Percentiles rank a stretch among this genome's conserved stretches.
phyloP scores from a whole-genome alignment of 1,284 basidiomycete species.

The Volvariella volvacea region DNA sequence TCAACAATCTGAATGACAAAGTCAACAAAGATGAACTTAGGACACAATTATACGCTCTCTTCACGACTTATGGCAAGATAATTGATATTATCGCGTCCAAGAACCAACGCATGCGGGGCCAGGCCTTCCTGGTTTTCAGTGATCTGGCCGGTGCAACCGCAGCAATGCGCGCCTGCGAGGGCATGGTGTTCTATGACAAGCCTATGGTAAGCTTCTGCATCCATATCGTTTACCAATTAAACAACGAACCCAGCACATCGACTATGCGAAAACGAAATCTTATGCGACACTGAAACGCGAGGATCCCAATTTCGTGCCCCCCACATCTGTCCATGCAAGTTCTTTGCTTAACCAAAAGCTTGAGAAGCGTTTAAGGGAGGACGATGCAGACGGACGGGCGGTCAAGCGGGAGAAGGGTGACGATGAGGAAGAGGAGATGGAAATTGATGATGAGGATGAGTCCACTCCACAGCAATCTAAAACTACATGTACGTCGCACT shows the following conservation, averaged over 20 bases:
- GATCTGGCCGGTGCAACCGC: slow-evolving; percentile 86
- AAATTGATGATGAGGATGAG: slow-evolving; percentile 79
- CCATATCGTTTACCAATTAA: slow-evolving; percentile 7
- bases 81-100: slow-evolving; percentile 96
- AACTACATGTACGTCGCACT: slow-evolving; percentile 36
- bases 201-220: slow-evolving; percentile 58
- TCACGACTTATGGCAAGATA: slow-evolving; percentile 89
- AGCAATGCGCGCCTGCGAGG: slow-evolving; percentile 85
- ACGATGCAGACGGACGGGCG: slow-evolving; percentile 46
- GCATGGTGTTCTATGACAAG: slow-evolving; percentile 91
- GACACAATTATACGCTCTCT: slow-evolving; percentile 81
- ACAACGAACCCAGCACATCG: slow-evolving; percentile 56
- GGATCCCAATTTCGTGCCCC: slow-evolving; percentile 70
- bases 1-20: slow-evolving; percentile 93
- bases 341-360: slow-evolving; percentile 25
- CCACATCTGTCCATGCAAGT: slow-evolving; percentile 53
- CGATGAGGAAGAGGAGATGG: slow-evolving; percentile 76
- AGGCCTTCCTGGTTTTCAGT: slow-evolving; percentile 94
- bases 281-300: slow-evolving; percentile 72
- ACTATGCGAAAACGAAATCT: slow-evolving; percentile 82
- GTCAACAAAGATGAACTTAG: slow-evolving; percentile 91
- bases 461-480: slow-evolving; percentile 18
- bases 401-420: slow-evolving; percentile 61
- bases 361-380: slow-evolving; percentile 63
- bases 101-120: slow-evolving; percentile 81